Base-by-base conservation (phyloP, 208 protist genomes). In the Angomonas desouzai region DNA sequence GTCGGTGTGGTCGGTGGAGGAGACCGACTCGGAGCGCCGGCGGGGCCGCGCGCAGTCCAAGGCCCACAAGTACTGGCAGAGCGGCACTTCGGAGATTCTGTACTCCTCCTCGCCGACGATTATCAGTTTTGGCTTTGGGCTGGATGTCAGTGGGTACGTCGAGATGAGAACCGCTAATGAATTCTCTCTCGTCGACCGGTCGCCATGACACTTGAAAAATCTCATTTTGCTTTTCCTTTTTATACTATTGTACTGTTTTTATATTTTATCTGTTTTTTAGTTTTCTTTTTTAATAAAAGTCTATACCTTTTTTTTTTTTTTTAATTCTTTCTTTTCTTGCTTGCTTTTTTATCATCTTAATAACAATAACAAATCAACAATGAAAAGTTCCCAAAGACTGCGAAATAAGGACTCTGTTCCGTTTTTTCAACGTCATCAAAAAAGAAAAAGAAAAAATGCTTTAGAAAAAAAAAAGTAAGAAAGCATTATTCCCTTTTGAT, bases 231-330 rank as follows among this genome's bases (percentile, higher is more conserved):
- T n/a, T n/a, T n/a, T n/a, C n/a, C n/a, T n/a, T n/a, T n/a, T n/a
- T n/a, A n/a, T n/a, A n/a, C n/a, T n/a, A n/a, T n/a, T n/a, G n/a
- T n/a, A n/a, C n/a, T 56, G n/a, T 25, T 55, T 20, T 40, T 34
- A 11, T 29, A 32, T 36, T 33, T 27, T 65, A 55, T 58, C 48
- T 47, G 28, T 48, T 59, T 66, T 49, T 48, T 30, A 32, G n/a
- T 65, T 25, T 56, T 40, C 34, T 43, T 56, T 22, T 28, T 29
- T 34, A 27, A 16, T n/a, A n/a, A 43, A 33, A 51, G 1, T n/a
- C 32, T 45, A 40, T 29, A 16, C 22, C n/a, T 32, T 57, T 40
- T 29, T 58, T 49, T 55, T 63, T 66, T 18, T 57, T 0, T 56
- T 48, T 49, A 0, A 7, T 57, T 49, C 25, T 56, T 13, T 45